Evolutionary conservation across 208 protist genomes (phyloP), one percentile per base, ranked within the genome.

Genomic region (Crithidia fasciculata): DNA sequence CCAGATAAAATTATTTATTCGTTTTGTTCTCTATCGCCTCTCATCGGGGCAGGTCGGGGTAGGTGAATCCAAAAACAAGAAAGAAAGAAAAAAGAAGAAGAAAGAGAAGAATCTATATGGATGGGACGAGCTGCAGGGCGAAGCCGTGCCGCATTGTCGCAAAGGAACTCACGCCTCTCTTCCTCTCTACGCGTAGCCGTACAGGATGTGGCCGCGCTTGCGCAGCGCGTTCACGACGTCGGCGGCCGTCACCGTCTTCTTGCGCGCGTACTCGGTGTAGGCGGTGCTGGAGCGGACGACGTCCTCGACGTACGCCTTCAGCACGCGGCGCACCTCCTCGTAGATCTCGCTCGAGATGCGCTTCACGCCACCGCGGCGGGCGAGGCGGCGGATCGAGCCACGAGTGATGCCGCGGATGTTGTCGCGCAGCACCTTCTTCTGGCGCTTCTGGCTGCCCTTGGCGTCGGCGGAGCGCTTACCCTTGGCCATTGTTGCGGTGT

Each of bases 331-430:
- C 66, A 90, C 74, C 83, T 90, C 85, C 66, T 90, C 82, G 85
- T 90, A 88, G 62, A 88, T 77, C 62, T 86, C 82, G 63, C 76
- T 77, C 47, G 80, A 87, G 84, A 98, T 97, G 78, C 95, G 89
- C 80, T 96, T 96, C 71, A 97, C 92, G 78, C 95, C 95, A 74
- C 95, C 95, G 82, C 95, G 85, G 81, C 95, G 88, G 58, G 95
- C 95, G 55, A 98, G 81, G 83, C 95, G 88, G 81, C 92, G 87
- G 72, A 97, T 95, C 53, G 90, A 89, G 72, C 89, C 91, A 66
- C 87, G 88, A 41, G 88, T 95, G 82, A 95, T 93, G 80, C 88
- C 89, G 70, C 80, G 84, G 67, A 96, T 92, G 82, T 91, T 92
- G 78, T 96, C 91, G 80, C 91, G 88, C 52, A 94, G 78, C 61